These are phyloP conservation scores for Asterionellopsis glacialis DNA, from an alignment of 108 stramenopile genomes.

Conservation along the genomic window DNA sequence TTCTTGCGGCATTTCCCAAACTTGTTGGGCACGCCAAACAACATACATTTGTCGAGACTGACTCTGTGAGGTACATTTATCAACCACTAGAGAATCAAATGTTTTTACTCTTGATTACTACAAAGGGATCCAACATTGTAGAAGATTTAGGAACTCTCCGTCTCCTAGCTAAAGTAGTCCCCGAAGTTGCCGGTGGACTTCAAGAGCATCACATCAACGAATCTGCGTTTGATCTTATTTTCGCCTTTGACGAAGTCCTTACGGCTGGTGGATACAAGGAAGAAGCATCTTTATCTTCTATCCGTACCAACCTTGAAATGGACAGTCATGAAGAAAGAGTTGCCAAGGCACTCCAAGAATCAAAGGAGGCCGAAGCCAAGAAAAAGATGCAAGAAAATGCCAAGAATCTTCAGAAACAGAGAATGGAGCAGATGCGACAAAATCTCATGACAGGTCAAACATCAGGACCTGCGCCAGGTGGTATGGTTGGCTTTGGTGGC, in stretches of 20 bases:
- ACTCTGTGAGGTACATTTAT: conserved; percentile 98
- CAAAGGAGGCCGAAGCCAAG: conserved; percentile 86
- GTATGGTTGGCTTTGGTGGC: conserved; percentile 68
- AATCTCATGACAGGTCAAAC: conserved; percentile 58
- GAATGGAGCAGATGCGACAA: conserved; percentile 73
- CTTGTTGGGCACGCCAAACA: conserved; percentile 87
- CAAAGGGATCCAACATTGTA: conserved; percentile 94
- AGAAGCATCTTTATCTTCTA: conserved; percentile 79
- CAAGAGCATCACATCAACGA: conserved; percentile 90
- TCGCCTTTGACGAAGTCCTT: conserved; percentile 99
- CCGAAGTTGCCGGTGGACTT: conserved; percentile 90
- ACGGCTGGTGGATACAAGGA: conserved; percentile 97
- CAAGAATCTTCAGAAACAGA: conserved; percentile 82
- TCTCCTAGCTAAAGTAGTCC: conserved; percentile 96
- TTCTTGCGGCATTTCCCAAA: conserved; percentile 99
- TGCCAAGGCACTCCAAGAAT: conserved; percentile 83
- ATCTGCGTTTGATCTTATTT: conserved; percentile 95
- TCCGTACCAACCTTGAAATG: conserved; percentile 96
- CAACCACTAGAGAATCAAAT: conserved; percentile 94
- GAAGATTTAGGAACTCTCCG: conserved; percentile 97
- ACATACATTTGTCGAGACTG: conserved; percentile 99
- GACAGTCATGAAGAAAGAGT: conserved; percentile 99
- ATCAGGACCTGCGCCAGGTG: conserved; percentile 43
- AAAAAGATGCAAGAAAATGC: conserved; percentile 87
- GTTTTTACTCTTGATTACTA: conserved; percentile 95